These are phyloP conservation scores for Inga laurina DNA, from an alignment of 306 rosid species.

Conservation along the genomic window DNA sequence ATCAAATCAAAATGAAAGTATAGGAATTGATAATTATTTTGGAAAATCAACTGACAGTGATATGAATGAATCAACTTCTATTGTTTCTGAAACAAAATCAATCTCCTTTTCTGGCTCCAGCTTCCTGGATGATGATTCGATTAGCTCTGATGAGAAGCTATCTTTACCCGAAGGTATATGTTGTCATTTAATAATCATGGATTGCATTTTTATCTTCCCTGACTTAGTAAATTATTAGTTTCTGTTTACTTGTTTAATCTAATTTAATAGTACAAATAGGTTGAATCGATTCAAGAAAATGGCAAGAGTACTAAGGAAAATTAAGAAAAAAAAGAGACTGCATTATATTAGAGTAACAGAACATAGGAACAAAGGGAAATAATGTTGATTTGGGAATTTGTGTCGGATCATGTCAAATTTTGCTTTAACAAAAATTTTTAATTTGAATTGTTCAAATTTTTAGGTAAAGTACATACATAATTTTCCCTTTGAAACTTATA, in stretches of 20 bases:
- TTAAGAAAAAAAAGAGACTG: neutral
- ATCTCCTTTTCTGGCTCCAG: slow-evolving; percentile 41
- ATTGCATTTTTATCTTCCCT: neutral
- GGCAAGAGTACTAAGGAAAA: neutral
- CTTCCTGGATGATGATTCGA: slow-evolving; percentile 52
- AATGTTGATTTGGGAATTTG: neutral
- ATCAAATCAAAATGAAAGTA: slow-evolving; percentile 13
- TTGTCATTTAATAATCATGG: slow-evolving; percentile 2
- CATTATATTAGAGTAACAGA: neutral
- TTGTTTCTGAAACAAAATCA: slow-evolving; percentile 34
- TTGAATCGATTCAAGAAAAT: neutral
- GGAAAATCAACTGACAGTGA: slow-evolving; percentile 19
- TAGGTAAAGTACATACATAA: neutral
- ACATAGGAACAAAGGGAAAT: neutral
- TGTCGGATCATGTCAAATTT: neutral
- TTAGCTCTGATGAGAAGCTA: slow-evolving; percentile 39
- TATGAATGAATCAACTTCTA: slow-evolving; percentile 3
- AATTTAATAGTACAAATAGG: neutral
- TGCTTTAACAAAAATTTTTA: neutral
- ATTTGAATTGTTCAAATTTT: neutral
- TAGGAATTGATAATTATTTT: slow-evolving; percentile 38
- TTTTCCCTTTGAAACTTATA: neutral
- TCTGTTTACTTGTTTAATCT: neutral
- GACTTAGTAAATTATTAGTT: neutral
- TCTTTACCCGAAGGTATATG: slow-evolving; percentile 39